Evolutionary conservation across 257 asterid species (phyloP).

Genomic region (Capsicum chinense): DNA sequence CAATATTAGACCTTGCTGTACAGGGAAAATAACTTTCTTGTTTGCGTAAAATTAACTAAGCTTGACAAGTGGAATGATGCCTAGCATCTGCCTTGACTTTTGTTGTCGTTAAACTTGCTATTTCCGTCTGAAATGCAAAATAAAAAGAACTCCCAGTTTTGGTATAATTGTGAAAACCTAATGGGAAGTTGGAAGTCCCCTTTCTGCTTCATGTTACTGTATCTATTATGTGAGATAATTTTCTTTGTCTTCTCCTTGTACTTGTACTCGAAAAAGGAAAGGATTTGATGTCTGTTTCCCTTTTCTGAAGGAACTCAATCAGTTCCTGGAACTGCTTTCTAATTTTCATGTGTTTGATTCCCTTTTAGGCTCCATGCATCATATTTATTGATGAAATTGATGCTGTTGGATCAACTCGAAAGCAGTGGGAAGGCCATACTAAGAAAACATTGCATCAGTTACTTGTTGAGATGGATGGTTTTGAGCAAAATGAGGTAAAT

Average conservation of each 20-base stretch:
- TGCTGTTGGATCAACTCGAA: slow-evolving; percentile 97
- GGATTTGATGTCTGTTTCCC: slow-evolving; percentile 8
- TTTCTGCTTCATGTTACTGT: slow-evolving; percentile 18
- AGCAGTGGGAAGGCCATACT: slow-evolving; percentile 99
- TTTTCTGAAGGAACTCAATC: slow-evolving; percentile 23
- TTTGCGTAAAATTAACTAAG: slow-evolving; percentile 7
- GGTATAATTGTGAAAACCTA: neutral
- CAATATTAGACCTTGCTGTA: neutral
- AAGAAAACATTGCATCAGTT: slow-evolving; percentile 95
- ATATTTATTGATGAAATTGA: slow-evolving; percentile 96
- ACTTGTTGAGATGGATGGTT: slow-evolving; percentile 99
- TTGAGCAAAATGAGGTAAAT: slow-evolving; percentile 94
- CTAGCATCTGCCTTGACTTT: slow-evolving; percentile 18
- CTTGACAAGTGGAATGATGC: slow-evolving; percentile 12
- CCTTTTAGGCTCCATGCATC: slow-evolving; percentile 91
- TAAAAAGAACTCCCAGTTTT: neutral
- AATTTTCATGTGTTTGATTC: slow-evolving; percentile 32
- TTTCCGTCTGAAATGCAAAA: neutral
- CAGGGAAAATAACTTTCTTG: neutral
- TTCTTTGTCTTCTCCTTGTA: neutral
- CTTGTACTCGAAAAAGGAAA: neutral
- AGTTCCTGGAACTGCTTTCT: slow-evolving; percentile 28
- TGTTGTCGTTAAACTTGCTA: slow-evolving; percentile 1
- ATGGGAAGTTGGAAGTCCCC: neutral
- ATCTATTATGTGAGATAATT: slow-evolving; percentile 16